phyloP scores from a whole-genome alignment of 768 basidiomycete genomes.

The Tylopilus plumbeoviolaceoides region DNA sequence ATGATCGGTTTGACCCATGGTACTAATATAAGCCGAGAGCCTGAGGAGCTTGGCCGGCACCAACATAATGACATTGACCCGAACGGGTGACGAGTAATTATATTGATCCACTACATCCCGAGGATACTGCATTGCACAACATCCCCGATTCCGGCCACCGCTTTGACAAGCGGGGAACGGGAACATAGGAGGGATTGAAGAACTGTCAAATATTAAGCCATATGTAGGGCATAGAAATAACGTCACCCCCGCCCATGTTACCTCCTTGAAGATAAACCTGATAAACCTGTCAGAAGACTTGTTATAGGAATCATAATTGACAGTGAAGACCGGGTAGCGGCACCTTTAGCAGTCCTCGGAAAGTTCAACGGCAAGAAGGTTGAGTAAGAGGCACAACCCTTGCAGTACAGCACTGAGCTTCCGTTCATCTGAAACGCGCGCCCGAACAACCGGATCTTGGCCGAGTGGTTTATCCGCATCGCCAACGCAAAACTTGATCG shows the following conservation, averaged over 20 bases:
- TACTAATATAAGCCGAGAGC: conserved; percentile 11
- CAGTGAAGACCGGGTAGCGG: background rate
- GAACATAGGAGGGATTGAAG: background rate
- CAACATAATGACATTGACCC: conserved; percentile 1
- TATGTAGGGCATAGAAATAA: conserved; percentile 1
- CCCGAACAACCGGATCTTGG: background rate
- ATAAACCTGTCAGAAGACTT: background rate
- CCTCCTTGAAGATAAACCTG: conserved; percentile 1
- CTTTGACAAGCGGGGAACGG: background rate
- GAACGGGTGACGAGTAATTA: conserved; percentile 1
- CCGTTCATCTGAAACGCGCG: background rate
- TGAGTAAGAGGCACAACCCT: background rate
- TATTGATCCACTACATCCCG: background rate
- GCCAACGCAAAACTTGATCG: background rate
- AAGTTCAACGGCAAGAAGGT: background rate
- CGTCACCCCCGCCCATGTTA: background rate
- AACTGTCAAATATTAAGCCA: conserved; percentile 2
- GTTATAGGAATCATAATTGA: background rate
- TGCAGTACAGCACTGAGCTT: background rate
- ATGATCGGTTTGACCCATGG: background rate
- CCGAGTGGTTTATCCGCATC: background rate
- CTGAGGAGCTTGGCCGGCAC: conserved; percentile 2
- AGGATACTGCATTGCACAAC: background rate
- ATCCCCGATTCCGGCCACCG: background rate
- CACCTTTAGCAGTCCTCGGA: background rate